Conservation (phyloP, 805 yeast species). For the Candida patagonica region DNA sequence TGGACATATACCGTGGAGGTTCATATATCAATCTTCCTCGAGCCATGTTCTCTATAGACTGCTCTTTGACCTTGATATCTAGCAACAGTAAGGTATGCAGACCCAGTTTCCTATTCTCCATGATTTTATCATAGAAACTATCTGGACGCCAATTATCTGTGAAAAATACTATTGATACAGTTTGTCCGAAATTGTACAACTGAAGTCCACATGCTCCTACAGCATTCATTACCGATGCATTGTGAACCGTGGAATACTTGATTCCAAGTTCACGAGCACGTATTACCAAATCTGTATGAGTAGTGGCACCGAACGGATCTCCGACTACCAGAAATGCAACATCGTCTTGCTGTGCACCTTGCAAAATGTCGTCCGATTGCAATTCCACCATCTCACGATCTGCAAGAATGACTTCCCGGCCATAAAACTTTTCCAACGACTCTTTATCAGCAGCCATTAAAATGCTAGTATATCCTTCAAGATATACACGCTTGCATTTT, state of each 20-base stretch:
- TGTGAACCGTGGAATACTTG: constrained; percentile 74
- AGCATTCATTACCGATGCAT: constrained; percentile 97
- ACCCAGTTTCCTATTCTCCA: constrained; percentile 86
- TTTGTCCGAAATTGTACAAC: constrained; percentile 90
- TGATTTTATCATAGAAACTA: constrained; percentile 78
- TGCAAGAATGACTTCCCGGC: constrained; percentile 75
- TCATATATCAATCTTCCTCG: constrained; percentile 87
- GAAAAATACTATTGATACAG: constrained; percentile 93
- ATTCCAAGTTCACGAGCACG: constrained; percentile 83
- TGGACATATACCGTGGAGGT: constrained; percentile 95
- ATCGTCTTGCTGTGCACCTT: constrained; percentile 68
- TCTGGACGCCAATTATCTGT: constrained; percentile 96
- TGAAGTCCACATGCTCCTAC: constrained; percentile 98
- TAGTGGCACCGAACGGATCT: constrained; percentile 96
- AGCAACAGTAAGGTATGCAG: constrained; percentile 80
- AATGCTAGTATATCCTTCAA: constrained; percentile 93
- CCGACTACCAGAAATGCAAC: constrained; percentile 95
- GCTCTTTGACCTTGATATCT: constrained; percentile 95
- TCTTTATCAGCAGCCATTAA: constrained; percentile 82
- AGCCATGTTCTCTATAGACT: constrained; percentile 87
- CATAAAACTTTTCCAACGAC: constrained; percentile 74
- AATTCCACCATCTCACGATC: constrained; percentile 92
- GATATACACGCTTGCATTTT: constrained; percentile 79
- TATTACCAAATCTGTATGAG: constrained; percentile 88
- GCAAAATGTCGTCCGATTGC: constrained; percentile 76